These are phyloP conservation scores for Saturnispora hagleri DNA, from an alignment of 805 yeast species.

Conservation along the genomic window DNA sequence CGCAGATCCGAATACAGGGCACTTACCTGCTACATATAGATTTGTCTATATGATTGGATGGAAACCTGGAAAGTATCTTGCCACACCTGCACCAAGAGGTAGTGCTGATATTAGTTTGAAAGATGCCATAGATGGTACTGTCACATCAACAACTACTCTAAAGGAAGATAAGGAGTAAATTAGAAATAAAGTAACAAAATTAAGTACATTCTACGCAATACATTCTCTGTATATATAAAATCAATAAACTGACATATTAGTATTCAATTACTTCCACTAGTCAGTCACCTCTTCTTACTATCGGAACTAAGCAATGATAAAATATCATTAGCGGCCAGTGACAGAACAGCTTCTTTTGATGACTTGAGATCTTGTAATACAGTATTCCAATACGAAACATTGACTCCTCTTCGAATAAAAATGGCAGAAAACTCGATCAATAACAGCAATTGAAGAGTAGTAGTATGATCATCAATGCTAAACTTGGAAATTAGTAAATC, in stretches of 20 bases:
- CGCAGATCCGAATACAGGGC: slow-evolving; percentile 43
- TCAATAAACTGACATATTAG: neutral
- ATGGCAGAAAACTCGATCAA: slow-evolving; percentile 5
- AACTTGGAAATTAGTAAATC: neutral
- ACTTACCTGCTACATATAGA: slow-evolving; percentile 73
- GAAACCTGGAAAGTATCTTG: slow-evolving; percentile 65
- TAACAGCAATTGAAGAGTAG: neutral
- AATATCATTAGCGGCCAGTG: neutral
- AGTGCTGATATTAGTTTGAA: slow-evolving; percentile 59
- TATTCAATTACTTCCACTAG: neutral
- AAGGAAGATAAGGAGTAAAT: slow-evolving; percentile 12
- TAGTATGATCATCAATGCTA: neutral
- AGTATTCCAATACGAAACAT: neutral
- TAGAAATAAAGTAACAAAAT: neutral
- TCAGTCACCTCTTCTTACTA: neutral
- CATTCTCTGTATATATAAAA: neutral
- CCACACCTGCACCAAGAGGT: slow-evolving; percentile 67
- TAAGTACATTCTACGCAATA: neutral
- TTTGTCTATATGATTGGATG: slow-evolving; percentile 83
- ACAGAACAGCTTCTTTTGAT: neutral
- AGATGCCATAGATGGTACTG: slow-evolving; percentile 37
- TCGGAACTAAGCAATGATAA: neutral
- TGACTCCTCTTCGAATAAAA: slow-evolving; percentile 2
- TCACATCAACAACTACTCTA: slow-evolving; percentile 11
- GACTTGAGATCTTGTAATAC: neutral